Percentiles rank a stretch among this genome's conserved stretches.
Evolutionary conservation across 2,329 filamentous ascomycete species (phyloP).

Genomic region (Endothia cerciana): DNA sequence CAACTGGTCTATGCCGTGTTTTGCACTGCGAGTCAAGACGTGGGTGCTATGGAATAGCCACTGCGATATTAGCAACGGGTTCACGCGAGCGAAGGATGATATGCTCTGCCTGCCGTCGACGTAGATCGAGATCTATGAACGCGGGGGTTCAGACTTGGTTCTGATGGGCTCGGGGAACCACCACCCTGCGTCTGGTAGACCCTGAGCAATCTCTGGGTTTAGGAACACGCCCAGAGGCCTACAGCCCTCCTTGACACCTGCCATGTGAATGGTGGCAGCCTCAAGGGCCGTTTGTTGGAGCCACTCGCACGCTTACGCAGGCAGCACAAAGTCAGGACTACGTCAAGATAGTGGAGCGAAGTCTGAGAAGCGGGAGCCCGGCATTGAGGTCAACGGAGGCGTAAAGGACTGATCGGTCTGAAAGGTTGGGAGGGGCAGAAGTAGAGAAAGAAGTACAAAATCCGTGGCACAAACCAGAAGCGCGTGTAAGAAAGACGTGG

Average conservation of each 20-base stretch:
- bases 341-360: neutral
- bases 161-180: no score
- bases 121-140: neutral
- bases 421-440: constrained; percentile 2
- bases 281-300: neutral
- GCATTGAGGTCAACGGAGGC: constrained; percentile 11
- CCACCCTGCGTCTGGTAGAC: neutral
- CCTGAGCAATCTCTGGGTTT: neutral
- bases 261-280: neutral
- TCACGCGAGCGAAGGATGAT: neutral
- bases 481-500: constrained; percentile 12
- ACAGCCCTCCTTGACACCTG: neutral
- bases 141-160: neutral
- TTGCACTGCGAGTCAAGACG: neutral
- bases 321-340: neutral
- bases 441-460: constrained; percentile 14
- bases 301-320: neutral
- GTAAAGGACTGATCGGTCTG: neutral
- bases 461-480: constrained; percentile 10
- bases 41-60: neutral
- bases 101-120: neutral
- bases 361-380: neutral
- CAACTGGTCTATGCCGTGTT: constrained; percentile 8
- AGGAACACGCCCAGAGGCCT: neutral
- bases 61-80: neutral